phyloP scores from a whole-genome alignment of 306 rosid species.

The Bauhinia variegata region DNA sequence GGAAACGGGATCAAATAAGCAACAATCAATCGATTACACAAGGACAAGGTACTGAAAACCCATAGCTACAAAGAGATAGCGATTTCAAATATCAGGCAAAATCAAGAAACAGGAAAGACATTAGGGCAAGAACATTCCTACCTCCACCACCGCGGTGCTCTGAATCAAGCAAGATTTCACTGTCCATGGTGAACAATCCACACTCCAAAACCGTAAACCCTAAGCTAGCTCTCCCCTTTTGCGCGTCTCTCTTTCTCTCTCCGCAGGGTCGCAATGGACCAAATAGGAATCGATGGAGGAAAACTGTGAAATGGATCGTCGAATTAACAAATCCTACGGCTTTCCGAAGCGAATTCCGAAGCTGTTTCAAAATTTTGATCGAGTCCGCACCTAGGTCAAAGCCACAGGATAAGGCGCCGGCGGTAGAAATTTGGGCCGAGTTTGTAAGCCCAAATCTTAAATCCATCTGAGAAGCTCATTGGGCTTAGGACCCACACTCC shows the following conservation, averaged over 20 bases:
- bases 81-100: neutral
- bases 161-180: constrained; percentile 32
- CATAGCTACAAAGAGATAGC: neutral
- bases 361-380: constrained; percentile 37
- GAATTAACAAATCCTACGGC: constrained; percentile 42
- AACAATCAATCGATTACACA: no score
- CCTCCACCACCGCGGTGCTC: constrained; percentile 43
- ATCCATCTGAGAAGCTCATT: no score
- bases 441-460: no score
- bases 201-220: constrained; percentile 27
- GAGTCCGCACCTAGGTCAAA: no score
- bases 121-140: constrained; percentile 32
- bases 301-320: constrained; percentile 36
- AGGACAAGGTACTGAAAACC: neutral
- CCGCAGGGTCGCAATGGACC: neutral
- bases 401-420: no score
- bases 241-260: constrained; percentile 20
- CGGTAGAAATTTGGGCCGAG: no score
- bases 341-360: no score
- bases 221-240: constrained; percentile 9
- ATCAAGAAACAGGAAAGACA: constrained; percentile 16
- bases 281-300: constrained; percentile 30
- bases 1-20: neutral
- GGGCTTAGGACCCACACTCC: no score
- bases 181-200: constrained; percentile 52